Evolutionary conservation across 306 rosid genomes (phyloP).

Genomic region (Adenanthera pavonina): DNA sequence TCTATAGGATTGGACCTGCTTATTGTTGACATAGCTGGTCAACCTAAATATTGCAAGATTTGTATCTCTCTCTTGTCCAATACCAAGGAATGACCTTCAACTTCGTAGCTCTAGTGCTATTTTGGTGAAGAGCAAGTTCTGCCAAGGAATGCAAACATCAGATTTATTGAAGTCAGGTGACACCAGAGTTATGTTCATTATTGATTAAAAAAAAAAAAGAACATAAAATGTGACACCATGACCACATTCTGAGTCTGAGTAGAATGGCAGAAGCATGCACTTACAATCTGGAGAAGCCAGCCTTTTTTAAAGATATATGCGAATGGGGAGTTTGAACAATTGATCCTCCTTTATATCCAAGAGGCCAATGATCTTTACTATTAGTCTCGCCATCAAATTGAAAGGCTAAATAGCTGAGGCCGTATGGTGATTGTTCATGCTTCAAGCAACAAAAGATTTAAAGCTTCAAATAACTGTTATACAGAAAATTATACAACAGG

Average conservation of each 20-base stretch:
- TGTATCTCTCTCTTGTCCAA: neutral
- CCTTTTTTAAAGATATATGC: slow-evolving; percentile 1
- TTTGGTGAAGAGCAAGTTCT: slow-evolving; percentile 3
- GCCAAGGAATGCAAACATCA: slow-evolving; percentile 20
- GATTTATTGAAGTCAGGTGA: neutral
- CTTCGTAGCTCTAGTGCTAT: neutral
- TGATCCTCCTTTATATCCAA: slow-evolving; percentile 4
- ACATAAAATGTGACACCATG: slow-evolving; percentile 15
- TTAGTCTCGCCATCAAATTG: slow-evolving; percentile 14
- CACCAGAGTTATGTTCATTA: neutral
- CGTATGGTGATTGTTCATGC: neutral
- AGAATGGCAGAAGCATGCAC: neutral
- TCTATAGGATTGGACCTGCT: slow-evolving; percentile 35
- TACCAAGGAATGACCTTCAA: slow-evolving; percentile 29
- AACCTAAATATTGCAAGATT: slow-evolving; percentile 28
- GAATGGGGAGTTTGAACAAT: neutral
- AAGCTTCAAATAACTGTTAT: neutral
- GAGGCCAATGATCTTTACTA: slow-evolving; percentile 7
- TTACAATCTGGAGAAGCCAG: slow-evolving; percentile 8
- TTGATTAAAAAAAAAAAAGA: neutral
- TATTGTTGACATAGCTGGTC: slow-evolving; percentile 43
- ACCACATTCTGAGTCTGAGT: slow-evolving; percentile 12
- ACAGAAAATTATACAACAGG: neutral
- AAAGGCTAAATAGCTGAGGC: slow-evolving; percentile 20
- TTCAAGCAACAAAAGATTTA: slow-evolving; percentile 15